phyloP scores from a whole-genome alignment of 129 eudicot genomes.

The Helianthus annuus region HanXRQr2.0-SUNRISE NC_035445.2:23327981-23328480 shows the following conservation, averaged over 20 bases:
- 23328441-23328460: conserved; percentile 28
- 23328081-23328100: conserved; percentile 10
- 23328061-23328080: conserved; percentile 13
- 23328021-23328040: conserved; percentile 1
- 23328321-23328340: too few relatives aligned
- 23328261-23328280: too few relatives aligned
- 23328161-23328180: not conserved
- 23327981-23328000: conserved; percentile 3
- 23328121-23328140: conserved; percentile 26
- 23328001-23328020: conserved; percentile 5
- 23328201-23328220: conserved; percentile 5
- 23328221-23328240: not conserved
- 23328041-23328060: conserved; percentile 24
- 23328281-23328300: too few relatives aligned
- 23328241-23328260: not conserved
- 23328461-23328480: conserved; percentile 15
- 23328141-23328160: conserved; percentile 4
- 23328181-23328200: conserved; percentile 3
- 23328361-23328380: conserved; percentile 5
- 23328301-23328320: too few relatives aligned
- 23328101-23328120: conserved; percentile 9
- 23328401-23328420: conserved; percentile 2
- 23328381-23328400: conserved; percentile 17
- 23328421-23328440: conserved; percentile 25
- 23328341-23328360: conserved; percentile 1